A percentile compares a stretch with the other conserved stretches of the same genome.
Conservation (phyloP, 1,284 basidiomycete genomes). For the Schizophyllum amplum region DNA sequence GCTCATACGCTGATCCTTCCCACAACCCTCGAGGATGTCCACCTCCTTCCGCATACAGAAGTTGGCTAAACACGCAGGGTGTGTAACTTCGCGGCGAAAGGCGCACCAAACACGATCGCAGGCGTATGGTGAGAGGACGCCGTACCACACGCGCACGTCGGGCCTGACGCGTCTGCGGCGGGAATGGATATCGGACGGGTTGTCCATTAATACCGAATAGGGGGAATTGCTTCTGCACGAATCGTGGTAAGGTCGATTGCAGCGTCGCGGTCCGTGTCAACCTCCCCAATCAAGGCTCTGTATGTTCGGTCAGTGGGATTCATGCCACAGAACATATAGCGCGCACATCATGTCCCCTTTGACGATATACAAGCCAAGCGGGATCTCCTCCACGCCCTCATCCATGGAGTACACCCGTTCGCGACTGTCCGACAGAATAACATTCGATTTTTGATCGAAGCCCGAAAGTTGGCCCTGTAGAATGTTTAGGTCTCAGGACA, state of each 20-base stretch:
- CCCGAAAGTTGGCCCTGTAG: slow-evolving; percentile 80
- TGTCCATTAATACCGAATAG: slow-evolving; percentile 59
- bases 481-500: slow-evolving; percentile 1
- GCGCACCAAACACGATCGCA: too few species aligned
- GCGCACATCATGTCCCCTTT: slow-evolving; percentile 96
- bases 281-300: slow-evolving; percentile 85
- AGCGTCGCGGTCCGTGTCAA: slow-evolving; percentile 82
- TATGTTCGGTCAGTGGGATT: slow-evolving; percentile 1
- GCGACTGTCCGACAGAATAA: slow-evolving; percentile 85
- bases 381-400: slow-evolving; percentile 89
- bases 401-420: slow-evolving; percentile 88
- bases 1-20: too few species aligned
- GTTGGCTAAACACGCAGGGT: too few species aligned
- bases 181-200: not conserved
- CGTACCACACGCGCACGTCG: not conserved
- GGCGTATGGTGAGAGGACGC: slow-evolving; percentile 4
- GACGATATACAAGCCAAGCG: slow-evolving; percentile 93
- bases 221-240: slow-evolving; percentile 81
- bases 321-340: not conserved
- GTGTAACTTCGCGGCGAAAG: too few species aligned
- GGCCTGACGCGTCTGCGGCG: not conserved
- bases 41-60: too few species aligned
- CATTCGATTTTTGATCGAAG: slow-evolving; percentile 88
- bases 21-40: too few species aligned
- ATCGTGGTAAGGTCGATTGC: slow-evolving; percentile 74